Base-by-base conservation (phyloP, 2,329 filamentous ascomycete genomes). In the Penicillium sp. region DNA sequence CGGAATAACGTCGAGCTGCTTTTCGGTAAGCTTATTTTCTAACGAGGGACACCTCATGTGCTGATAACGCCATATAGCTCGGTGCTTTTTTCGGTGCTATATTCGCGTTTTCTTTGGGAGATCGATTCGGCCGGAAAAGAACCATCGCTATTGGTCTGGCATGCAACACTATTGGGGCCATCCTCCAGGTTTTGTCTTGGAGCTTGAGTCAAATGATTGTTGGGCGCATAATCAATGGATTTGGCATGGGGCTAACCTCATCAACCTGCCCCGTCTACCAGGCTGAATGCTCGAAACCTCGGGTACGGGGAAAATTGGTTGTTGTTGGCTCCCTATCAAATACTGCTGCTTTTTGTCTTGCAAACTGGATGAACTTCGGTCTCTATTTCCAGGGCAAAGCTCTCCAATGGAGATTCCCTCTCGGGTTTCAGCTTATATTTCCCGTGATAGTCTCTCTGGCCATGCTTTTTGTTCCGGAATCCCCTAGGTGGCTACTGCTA, bases 221-320 rank as follows among this genome's bases (percentile, higher is more conserved):
- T 8, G 76, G 75, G 0, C 68, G 78, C 2, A 69, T 79, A 18
- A 69, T 80, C 17, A 73, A 72, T 5, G 78, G 78, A 2, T 45
- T 79, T 3, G 78, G 78, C 2, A 78, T 72, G 37, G 75, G 75
- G 4, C 65, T 77, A 64, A 81, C 80, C 44, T 80, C 79, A 2
- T 75, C 78, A 29, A 81, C 79, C 1, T 73, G 73, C 15, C 71
- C 71, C 59, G 55, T 72, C 55, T 78, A 74, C 71, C 75, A 78
- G 52, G 70, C 72, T 3, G 76, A 78, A 46, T 58, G 73, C 10
- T 73, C 74, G 65, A 71, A 75, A 49, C 70, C 73, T 9, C 64
- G 70, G 2, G 68, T 69, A 41, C 66, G 75, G 24, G 75, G 75
- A 12, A 69, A 68, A 68, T 63, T 70, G 63, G 46, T 40, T 52